Conservation (phyloP, 306 rosid species). For the Hylodesmum podocarpum region DNA sequence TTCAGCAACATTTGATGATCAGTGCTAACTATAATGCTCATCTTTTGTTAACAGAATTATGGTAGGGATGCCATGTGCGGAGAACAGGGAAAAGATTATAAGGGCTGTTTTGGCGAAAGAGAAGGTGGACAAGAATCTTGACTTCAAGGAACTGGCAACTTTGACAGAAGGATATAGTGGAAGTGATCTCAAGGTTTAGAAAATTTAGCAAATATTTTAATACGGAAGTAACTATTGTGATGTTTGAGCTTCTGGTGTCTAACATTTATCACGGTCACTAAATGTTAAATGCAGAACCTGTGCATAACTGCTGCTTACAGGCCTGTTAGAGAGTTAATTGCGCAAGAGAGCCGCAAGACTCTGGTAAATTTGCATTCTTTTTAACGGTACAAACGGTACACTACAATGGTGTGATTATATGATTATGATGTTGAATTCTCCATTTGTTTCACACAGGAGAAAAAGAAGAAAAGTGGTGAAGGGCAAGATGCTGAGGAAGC, state of each 20-base stretch:
- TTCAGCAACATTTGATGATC: neutral
- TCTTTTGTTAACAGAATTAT: conserved; percentile 60
- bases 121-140: conserved; percentile 57
- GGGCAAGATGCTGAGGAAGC: conserved; percentile 32
- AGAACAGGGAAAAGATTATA: conserved; percentile 79
- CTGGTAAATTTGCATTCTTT: conserved; percentile 42
- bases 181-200: conserved; percentile 85
- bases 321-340: conserved; percentile 83
- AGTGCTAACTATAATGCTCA: neutral
- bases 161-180: conserved; percentile 91
- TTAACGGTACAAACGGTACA: neutral
- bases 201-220: neutral
- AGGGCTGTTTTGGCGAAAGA: conserved; percentile 76
- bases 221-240: neutral
- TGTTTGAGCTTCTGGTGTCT: conserved; percentile 23
- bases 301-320: conserved; percentile 94
- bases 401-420: neutral
- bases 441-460: conserved; percentile 42
- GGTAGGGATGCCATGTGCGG: conserved; percentile 79
- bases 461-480: conserved; percentile 45
- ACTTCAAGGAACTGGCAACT: conserved; percentile 73
- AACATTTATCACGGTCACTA: conserved; percentile 19
- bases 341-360: conserved; percentile 68
- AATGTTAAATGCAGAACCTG: conserved; percentile 57
- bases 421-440: neutral